Base-by-base conservation (phyloP, 2,329 filamentous ascomycete species). In the Fusarium odoratissimum region DNA sequence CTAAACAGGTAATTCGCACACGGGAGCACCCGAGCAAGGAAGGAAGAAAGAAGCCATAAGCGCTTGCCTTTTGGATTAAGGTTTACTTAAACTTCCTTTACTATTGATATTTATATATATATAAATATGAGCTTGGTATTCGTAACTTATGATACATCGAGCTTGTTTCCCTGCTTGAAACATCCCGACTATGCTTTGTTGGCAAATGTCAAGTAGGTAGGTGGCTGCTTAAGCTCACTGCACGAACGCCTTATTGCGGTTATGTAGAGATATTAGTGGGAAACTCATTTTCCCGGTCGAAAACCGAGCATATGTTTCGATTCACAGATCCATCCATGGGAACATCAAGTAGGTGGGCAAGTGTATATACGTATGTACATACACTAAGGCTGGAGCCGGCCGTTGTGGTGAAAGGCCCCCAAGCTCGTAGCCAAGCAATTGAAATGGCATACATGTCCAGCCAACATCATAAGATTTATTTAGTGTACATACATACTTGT, bases 281-380 rank as follows among this genome's bases (percentile, higher is more conserved):
- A 40, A 25, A 35, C 23, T 44, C 23, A 35, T 17, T 23, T 21
- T 58, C 28, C 51, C 23, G 42, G 55, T 42, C 28, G 38, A 72
- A 61, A 69, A 59, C 62, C 57, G 48, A 64, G 60, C 41, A 37
- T 56, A 41, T 49, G 25, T 45, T 49, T 62, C 44, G 25, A 8
- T 30, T 57, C 40, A 41, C 56, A 48, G 40, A 62, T 54, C 69
- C 57, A 54, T 66, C 51, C 37, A 46, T 42, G 23, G 52, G 69
- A 31, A 44, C 37, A 25, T 42, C 41, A 17, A 35, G 23, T 42
- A 23, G 9, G n/a, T 42, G 6, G 14, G n/a, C 16, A 42, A 46
- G 45, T 60, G 60, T 31, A 54, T 64, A 31, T 33, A 54, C 54
- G 23, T 25, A 45, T 60, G 31, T 60, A 65, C 30, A 28, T 59